These are phyloP conservation scores for Gynochthodes officinalis DNA, from an alignment of 257 asterid species.

Conservation along the genomic window DNA sequence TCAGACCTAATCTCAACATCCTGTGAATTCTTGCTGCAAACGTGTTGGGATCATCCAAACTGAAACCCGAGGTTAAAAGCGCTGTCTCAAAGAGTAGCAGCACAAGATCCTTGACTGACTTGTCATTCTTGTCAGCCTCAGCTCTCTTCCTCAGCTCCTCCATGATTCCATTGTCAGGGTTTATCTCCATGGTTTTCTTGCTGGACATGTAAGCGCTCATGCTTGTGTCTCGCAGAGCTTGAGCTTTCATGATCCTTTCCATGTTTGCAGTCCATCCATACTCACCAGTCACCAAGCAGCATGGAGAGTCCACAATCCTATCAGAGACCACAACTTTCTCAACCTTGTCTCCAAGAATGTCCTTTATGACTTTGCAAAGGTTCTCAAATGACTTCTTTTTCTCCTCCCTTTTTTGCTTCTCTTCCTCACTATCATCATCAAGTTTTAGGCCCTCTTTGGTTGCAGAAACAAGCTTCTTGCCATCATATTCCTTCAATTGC, in stretches of 20 bases:
- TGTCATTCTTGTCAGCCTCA: neutral
- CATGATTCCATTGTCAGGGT: neutral
- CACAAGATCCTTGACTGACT: neutral
- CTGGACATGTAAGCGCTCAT: neutral
- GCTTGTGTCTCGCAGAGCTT: neutral
- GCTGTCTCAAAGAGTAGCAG: slow-evolving; percentile 1
- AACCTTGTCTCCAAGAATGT: neutral
- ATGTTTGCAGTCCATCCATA: slow-evolving; percentile 1
- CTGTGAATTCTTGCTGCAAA: slow-evolving; percentile 1
- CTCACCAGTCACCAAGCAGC: neutral
- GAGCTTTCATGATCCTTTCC: slow-evolving; percentile 7
- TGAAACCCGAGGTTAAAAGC: slow-evolving; percentile 7
- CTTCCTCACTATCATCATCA: neutral
- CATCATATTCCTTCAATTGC: slow-evolving; percentile 2
- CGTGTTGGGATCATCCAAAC: slow-evolving; percentile 3
- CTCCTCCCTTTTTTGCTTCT: neutral
- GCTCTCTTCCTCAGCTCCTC: slow-evolving; percentile 2
- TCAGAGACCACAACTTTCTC: neutral
- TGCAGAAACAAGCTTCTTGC: neutral
- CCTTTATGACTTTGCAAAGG: slow-evolving; percentile 1
- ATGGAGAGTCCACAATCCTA: slow-evolving; percentile 5
- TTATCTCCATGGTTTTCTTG: slow-evolving; percentile 4
- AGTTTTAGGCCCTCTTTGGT: neutral
- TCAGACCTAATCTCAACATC: neutral
- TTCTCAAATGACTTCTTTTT: neutral